Evolutionary conservation across 257 asterid genomes (phyloP), one percentile per base, ranked within the genome.

Genomic region (Capsicum chinense): DNA sequence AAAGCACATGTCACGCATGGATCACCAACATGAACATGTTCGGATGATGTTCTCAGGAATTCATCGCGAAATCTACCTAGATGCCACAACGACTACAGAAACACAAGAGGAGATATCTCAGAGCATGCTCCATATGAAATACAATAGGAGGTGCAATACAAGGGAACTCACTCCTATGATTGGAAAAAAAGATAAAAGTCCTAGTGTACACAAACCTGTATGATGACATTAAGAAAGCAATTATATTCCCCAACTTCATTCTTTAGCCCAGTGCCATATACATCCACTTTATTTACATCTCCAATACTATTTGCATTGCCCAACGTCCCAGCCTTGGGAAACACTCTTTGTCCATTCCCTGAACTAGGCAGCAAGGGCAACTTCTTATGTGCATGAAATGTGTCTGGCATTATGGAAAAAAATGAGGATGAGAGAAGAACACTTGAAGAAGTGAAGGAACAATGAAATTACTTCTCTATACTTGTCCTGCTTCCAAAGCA

Each of bases 241-340:
- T 96, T 96, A 86, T 96, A 94, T 92, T 96, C 98, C 56, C 99
- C 99, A 84, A 92, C 92, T 90, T 96, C 98, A 87, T 96, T 96
- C 89, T 89, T 93, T 19, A 96, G 91, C 88, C 99, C 99, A 56
- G 94, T 89, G 62, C 98, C 98, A 84, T 88, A 92, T 62, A 89
- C 83, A 83, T 92, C 99, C 76, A 85, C n/a, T 83, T 81, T 90
- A 89, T 82, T 86, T 71, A 50, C 90, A 83, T 79, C 80, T 64
- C 88, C 88, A 19, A 79, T 58, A 83, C 64, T 67, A 70, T 56
- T 84, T 85, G 87, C 90, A 88, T 84, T 79, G 59, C 83, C 78
- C 2, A 87, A 86, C 87, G 85, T 87, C 86, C 80, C 76, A 0
- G 84, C 80, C 69, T 87, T 93, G n/a, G 89, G 89, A 44, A 80